Evolutionary conservation across 208 protist species (phyloP).

Genomic region (Herpetomonas samuelpessoai): DNA sequence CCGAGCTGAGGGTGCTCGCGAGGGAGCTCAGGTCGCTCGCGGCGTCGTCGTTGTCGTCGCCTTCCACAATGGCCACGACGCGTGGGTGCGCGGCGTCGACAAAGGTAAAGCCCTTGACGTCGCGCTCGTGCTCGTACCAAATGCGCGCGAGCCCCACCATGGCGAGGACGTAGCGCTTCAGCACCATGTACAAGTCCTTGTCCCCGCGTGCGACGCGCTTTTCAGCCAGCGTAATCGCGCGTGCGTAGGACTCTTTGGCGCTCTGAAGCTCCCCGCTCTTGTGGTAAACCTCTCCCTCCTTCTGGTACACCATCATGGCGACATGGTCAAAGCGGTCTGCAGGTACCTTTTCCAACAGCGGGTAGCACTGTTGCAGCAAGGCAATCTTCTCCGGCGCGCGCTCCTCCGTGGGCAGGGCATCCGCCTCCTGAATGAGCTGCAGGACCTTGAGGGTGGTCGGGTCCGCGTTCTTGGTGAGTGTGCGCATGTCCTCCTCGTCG

Average conservation of each 20-base stretch:
- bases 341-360: constrained; percentile 57
- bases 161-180: constrained; percentile 77
- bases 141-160: constrained; percentile 80
- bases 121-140: constrained; percentile 79
- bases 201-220: constrained; percentile 68
- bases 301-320: constrained; percentile 74
- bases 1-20: constrained; percentile 55
- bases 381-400: constrained; percentile 42
- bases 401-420: constrained; percentile 27
- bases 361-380: constrained; percentile 62
- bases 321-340: constrained; percentile 58
- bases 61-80: constrained; percentile 2
- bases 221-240: constrained; percentile 79
- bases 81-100: constrained; percentile 26
- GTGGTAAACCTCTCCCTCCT: constrained; percentile 72
- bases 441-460: constrained; percentile 53
- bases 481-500: constrained; percentile 35
- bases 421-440: constrained; percentile 53
- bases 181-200: constrained; percentile 79
- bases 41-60: constrained; percentile 16
- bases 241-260: constrained; percentile 64
- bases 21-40: constrained; percentile 31
- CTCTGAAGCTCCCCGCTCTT: constrained; percentile 39
- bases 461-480: constrained; percentile 48
- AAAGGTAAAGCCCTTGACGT: constrained; percentile 67